A percentile compares a stretch with the other conserved stretches of the same genome.
These are phyloP conservation scores for Apiotrichum akiyoshidainum DNA, from an alignment of 1,284 basidiomycete species.

Conservation along the genomic window DNA sequence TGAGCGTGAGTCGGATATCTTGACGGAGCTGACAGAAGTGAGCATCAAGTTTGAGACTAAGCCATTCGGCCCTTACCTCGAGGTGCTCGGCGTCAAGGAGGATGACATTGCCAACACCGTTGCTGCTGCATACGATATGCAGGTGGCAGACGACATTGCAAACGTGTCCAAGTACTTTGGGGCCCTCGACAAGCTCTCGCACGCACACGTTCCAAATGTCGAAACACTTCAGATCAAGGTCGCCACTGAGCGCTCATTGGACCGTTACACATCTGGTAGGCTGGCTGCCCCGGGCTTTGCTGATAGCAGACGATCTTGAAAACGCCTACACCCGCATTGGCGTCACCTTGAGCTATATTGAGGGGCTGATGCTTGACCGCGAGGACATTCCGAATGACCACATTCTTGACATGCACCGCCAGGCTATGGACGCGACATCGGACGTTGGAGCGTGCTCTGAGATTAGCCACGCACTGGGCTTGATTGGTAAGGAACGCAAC, in stretches of 20 bases:
- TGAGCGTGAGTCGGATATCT: slow-evolving; percentile 1
- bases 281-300: neutral
- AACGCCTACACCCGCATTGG: slow-evolving; percentile 37
- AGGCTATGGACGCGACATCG: slow-evolving; percentile 22
- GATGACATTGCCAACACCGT: slow-evolving; percentile 30
- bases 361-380: slow-evolving; percentile 24
- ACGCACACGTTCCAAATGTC: slow-evolving; percentile 18
- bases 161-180: slow-evolving; percentile 26
- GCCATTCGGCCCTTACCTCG: slow-evolving; percentile 3
- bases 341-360: slow-evolving; percentile 23
- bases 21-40: neutral
- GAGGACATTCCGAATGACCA: slow-evolving; percentile 37
- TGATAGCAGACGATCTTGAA: slow-evolving; percentile 36
- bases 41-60: slow-evolving; percentile 12
- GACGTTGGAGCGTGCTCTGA: slow-evolving; percentile 16
- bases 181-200: slow-evolving; percentile 34
- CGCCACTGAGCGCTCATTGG: slow-evolving; percentile 37
- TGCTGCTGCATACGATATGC: slow-evolving; percentile 36
- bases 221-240: slow-evolving; percentile 34
- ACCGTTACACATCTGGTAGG: slow-evolving; percentile 30
- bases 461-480: slow-evolving; percentile 27
- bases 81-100: slow-evolving; percentile 28
- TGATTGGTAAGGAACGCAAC: slow-evolving; percentile 32
- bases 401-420: slow-evolving; percentile 35
- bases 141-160: slow-evolving; percentile 27